Base-by-base conservation (phyloP, 768 basidiomycete species). In the Trametopsis cervina region DNA sequence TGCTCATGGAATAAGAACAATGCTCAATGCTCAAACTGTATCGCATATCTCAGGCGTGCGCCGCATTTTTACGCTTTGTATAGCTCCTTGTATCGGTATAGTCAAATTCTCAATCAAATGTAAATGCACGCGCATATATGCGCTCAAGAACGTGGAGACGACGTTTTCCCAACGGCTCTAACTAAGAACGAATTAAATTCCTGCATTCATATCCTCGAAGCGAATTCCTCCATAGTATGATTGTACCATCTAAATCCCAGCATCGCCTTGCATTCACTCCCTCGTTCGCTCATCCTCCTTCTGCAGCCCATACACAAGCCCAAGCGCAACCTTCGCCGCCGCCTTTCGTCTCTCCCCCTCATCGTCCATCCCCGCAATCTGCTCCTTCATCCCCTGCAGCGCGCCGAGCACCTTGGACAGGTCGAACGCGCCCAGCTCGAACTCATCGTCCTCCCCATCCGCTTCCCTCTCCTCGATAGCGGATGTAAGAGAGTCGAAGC, bases 271-370 rank as follows among this genome's bases (percentile, higher is more conserved):
- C n/a, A n/a, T n/a, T 23, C 9, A 3, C 18, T 29, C 46, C 40
- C 27, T 23, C 33, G 36, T 45, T 4, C 49, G 39, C 45, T 50
- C 53, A 4, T 50, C 41, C 41, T 54, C 53, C 36, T 46, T 50
- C 46, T 74, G 71, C 45, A 89, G 64, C 2, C 85, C 86, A 62
- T 86, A 83, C 4, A 82, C 85, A 43, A 89, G 63, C 0, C 83
- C 83, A 0, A 89, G 67, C 20, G 87, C 85, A 18, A 85, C 83
- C 40, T 70, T 69, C 6, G 87, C 87, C 0, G 87, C 87, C 21
- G 85, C 80, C 56, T 69, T 76, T 55, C 82, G 69, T 54, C 79
- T 69, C 64, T 84, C 83, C 20, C 70, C 71, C 54, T 81, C 77
- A 57, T 82, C 72, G 4, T 69, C 66, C 66, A 89, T 85, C 10